Conservation (phyloP, 2,329 filamentous ascomycete species). For the Colletotrichum sp. region DNA sequence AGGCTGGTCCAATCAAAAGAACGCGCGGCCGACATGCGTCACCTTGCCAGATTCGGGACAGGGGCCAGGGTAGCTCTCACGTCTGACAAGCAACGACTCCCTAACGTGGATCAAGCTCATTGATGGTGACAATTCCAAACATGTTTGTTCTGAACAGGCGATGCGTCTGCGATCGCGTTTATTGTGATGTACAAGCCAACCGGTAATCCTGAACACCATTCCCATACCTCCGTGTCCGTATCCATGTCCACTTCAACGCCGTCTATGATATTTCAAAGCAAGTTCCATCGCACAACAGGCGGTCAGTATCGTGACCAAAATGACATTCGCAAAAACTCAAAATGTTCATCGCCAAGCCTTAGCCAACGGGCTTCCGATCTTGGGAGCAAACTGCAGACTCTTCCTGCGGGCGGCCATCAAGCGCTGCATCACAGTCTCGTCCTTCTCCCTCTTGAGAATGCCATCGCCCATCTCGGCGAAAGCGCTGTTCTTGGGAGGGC, state of each 20-base stretch:
- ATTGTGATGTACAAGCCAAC: constrained; percentile 9
- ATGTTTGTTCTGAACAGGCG: neutral
- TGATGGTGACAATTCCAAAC: neutral
- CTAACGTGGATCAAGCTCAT: neutral
- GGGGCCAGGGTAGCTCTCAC: neutral
- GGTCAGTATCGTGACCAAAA: neutral
- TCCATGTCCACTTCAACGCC: constrained; percentile 5
- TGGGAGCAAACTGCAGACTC: constrained; percentile 79
- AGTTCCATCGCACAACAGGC: neutral
- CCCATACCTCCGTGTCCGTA: neutral
- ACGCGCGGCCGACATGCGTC: constrained; percentile 16
- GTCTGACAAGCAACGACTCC: neutral
- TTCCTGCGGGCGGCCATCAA: constrained; percentile 77
- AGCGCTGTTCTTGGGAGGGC: constrained; percentile 54
- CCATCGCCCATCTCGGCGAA: constrained; percentile 46
- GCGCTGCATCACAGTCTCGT: constrained; percentile 63
- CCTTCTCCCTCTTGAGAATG: constrained; percentile 54
- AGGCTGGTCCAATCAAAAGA: constrained; percentile 11
- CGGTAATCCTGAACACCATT: constrained; percentile 2
- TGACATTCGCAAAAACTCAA: neutral
- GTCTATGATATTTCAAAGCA: neutral
- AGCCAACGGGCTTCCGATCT: constrained; percentile 74
- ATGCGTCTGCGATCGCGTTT: constrained; percentile 1
- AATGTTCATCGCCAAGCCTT: constrained; percentile 52
- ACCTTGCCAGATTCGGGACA: constrained; percentile 10